Evolutionary conservation across 2,329 filamentous ascomycete species (phyloP).

Genomic region (Pseudogymnoascus sp.): DNA sequence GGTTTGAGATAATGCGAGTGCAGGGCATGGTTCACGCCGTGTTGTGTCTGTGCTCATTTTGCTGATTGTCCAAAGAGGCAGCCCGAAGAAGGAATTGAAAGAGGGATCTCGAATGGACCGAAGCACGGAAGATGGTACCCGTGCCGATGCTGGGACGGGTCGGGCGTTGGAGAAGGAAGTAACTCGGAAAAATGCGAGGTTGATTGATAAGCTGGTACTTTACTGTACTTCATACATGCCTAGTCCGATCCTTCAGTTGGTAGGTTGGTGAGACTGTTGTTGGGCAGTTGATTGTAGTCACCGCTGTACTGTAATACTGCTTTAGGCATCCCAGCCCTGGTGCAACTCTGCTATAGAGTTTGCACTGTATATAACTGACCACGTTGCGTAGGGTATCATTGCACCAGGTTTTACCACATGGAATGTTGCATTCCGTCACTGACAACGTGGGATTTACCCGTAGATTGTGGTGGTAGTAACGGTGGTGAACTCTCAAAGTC

Average conservation of each 20-base stretch:
- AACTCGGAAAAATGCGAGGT: neutral
- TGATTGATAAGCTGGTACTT: neutral
- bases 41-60: neutral
- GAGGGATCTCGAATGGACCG: neutral
- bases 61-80: neutral
- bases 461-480: neutral
- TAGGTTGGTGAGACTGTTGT: neutral
- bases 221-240: neutral
- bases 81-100: neutral
- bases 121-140: neutral
- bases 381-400: neutral
- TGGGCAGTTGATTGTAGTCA: neutral
- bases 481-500: neutral
- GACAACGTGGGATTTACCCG: neutral
- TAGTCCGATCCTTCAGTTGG: neutral
- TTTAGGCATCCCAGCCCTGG: neutral
- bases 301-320: neutral
- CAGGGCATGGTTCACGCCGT: neutral
- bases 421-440: neutral
- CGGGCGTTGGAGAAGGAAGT: neutral
- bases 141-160: neutral
- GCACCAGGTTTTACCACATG: neutral
- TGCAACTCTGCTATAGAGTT: neutral
- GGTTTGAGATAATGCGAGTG: constrained; percentile 3
- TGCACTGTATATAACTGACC: neutral